Base-by-base conservation (phyloP, 2,329 filamentous ascomycete genomes). In the Pleoardoris graminearum region DNA sequence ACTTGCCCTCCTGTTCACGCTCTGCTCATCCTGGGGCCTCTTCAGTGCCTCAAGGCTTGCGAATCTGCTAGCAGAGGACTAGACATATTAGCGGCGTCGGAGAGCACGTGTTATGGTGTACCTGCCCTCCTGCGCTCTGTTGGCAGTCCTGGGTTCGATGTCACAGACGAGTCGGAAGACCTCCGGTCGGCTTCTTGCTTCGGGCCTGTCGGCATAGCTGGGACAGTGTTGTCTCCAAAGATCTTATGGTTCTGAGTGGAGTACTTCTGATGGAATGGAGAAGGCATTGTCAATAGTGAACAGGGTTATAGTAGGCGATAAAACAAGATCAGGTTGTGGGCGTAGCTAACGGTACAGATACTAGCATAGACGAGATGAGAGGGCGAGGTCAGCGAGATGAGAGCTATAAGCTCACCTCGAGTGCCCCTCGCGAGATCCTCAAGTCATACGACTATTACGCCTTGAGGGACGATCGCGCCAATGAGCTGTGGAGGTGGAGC, bases 231-330 rank as follows among this genome's bases (percentile, higher is more conserved):
- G 23, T 68, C 62, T 38, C 60, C 65, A 38, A 68, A 72, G 17
- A 65, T 21, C 47, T 63, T 71, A 57, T 72, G 66, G 36, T 46
- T 68, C 42, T 73, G 70, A 14, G 62, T 61, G 25, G 69, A 67
- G 54, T 72, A 72, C 47, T 73, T 73, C 48, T 73, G 70, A 44
- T 72, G 68, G 52, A 73, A 68, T 55, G 70, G 69, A 39, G 68
- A 72, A 56, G 71, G 68, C 71, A 73, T 73, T 22, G 19, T 61
- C 43, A 35, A 12, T 37, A 16, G 22, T 35, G 43, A 11, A 17
- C 14, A 23, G 17, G 44, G 8, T 22, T 45, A 27, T 44, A 10
- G 32, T 27, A 41, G 11, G n/a, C 25, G n/a, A 29, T 38, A 16
- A 43, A 43, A 19, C 37, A 5, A 42, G 37, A 19, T 32, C 27